Evolutionary conservation across 306 rosid genomes (phyloP).

Genomic region (Alnus glutinosa): DNA sequence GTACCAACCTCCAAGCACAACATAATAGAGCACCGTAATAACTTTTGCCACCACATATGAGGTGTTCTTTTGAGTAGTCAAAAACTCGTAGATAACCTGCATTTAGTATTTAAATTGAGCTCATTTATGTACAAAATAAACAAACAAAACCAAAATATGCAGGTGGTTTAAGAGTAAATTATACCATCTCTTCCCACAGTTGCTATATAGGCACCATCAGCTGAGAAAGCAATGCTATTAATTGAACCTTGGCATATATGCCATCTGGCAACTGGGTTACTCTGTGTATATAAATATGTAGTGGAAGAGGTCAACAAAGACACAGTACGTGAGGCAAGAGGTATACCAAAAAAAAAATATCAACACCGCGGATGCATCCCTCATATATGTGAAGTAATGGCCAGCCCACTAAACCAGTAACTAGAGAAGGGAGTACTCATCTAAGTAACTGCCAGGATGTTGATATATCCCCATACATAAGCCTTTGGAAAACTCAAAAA

Average conservation of each 20-base stretch:
- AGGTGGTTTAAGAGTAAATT: conserved; percentile 17
- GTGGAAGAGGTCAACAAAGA: conserved; percentile 11
- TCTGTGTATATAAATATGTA: conserved; percentile 45
- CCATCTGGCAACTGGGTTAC: conserved; percentile 96
- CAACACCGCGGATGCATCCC: neutral
- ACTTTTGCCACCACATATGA: conserved; percentile 94
- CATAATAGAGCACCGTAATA: conserved; percentile 96
- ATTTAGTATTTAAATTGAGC: conserved; percentile 33
- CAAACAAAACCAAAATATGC: conserved; percentile 3
- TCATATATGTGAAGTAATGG: neutral
- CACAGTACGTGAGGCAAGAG: neutral
- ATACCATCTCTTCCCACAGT: conserved; percentile 97
- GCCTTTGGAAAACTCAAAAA: neutral
- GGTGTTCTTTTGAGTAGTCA: conserved; percentile 86
- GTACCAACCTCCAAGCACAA: conserved; percentile 90
- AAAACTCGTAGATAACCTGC: conserved; percentile 93
- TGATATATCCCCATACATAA: neutral
- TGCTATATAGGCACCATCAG: conserved; percentile 75
- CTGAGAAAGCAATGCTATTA: conserved; percentile 82
- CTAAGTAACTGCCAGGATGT: neutral
- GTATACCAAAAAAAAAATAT: neutral
- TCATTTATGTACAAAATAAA: neutral
- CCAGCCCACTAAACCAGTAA: neutral
- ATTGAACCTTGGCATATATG: conserved; percentile 92
- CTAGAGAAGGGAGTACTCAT: neutral